phyloP scores from a whole-genome alignment of 176 grass and related monocot species.

The Triticum turgidum region DNA sequence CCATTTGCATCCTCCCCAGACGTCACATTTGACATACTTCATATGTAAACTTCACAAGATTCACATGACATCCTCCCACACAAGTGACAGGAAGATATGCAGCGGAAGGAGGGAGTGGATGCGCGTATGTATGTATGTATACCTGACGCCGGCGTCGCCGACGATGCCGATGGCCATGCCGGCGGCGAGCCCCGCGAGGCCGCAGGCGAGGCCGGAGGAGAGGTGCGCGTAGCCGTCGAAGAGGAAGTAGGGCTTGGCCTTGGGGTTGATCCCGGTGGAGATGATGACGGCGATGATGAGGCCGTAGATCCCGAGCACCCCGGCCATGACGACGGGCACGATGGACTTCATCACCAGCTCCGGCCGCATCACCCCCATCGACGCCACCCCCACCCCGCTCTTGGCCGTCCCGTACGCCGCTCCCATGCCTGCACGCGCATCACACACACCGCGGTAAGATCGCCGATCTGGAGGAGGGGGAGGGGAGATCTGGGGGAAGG shows the following conservation, averaged over 20 bases:
- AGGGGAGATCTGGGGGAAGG: not conserved
- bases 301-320: constrained; percentile 80
- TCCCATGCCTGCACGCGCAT: constrained; percentile 47
- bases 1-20: no score
- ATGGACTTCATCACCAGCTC: constrained; percentile 88
- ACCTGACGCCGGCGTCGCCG: constrained; percentile 67
- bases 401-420: constrained; percentile 71
- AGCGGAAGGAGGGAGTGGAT: not conserved
- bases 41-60: no score
- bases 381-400: constrained; percentile 69
- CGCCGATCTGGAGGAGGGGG: not conserved
- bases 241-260: constrained; percentile 82
- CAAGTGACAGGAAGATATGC: no score
- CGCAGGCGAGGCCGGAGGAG: constrained; percentile 64
- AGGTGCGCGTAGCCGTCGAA: constrained; percentile 77
- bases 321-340: constrained; percentile 77
- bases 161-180: constrained; percentile 81
- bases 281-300: constrained; percentile 86
- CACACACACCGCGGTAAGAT: not conserved
- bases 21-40: no score
- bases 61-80: no score
- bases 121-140: accelerated
- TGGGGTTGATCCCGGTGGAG: constrained; percentile 76
- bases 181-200: constrained; percentile 56
- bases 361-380: constrained; percentile 75